These are phyloP conservation scores for Microbotryum violaceum DNA, from an alignment of 1,284 basidiomycete genomes.

Conservation along the genomic window DNA sequence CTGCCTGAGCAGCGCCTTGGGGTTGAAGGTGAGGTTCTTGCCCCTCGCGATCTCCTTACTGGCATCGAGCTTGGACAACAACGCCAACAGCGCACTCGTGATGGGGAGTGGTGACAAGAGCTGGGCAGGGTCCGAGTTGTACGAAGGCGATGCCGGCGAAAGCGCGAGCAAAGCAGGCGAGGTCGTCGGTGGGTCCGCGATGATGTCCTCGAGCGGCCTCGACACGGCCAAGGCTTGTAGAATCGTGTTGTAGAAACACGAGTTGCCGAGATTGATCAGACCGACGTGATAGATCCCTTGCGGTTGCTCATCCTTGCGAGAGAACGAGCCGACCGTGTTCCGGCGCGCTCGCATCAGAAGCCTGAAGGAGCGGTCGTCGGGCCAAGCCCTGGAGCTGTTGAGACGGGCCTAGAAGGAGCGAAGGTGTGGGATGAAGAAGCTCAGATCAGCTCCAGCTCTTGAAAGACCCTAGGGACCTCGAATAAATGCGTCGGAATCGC, in stretches of 20 bases:
- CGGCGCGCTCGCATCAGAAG: too few species aligned
- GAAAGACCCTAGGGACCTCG: too few species aligned
- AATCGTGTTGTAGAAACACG: slow-evolving; percentile 40
- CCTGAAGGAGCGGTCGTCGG: too few species aligned
- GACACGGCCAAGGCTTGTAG: slow-evolving; percentile 38
- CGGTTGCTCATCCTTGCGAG: too few species aligned
- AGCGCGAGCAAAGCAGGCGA: slow-evolving; percentile 31
- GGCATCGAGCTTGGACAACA: slow-evolving; percentile 22
- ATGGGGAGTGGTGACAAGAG: slow-evolving; percentile 33
- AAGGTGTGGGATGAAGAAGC: too few species aligned
- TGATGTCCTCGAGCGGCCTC: slow-evolving; percentile 33
- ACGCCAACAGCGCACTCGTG: slow-evolving; percentile 29
- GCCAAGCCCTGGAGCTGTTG: too few species aligned
- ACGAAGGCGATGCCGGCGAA: slow-evolving; percentile 18
- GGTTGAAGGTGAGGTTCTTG: slow-evolving; percentile 35
- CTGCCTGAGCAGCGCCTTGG: slow-evolving; percentile 52
- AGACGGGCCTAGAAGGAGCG: too few species aligned
- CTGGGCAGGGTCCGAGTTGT: slow-evolving; percentile 29
- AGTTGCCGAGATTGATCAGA: slow-evolving; percentile 36
- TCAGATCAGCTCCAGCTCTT: too few species aligned
- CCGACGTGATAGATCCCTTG: slow-evolving; percentile 17
- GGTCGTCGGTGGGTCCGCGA: slow-evolving; percentile 30
- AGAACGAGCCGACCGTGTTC: too few species aligned
- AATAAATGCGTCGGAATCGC: too few species aligned
- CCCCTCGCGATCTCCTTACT: slow-evolving; percentile 1